Evolutionary conservation across 139 green algal genomes (phyloP), one percentile per base, ranked within the genome.

Genomic region (Yamagishiella unicocca): DNA sequence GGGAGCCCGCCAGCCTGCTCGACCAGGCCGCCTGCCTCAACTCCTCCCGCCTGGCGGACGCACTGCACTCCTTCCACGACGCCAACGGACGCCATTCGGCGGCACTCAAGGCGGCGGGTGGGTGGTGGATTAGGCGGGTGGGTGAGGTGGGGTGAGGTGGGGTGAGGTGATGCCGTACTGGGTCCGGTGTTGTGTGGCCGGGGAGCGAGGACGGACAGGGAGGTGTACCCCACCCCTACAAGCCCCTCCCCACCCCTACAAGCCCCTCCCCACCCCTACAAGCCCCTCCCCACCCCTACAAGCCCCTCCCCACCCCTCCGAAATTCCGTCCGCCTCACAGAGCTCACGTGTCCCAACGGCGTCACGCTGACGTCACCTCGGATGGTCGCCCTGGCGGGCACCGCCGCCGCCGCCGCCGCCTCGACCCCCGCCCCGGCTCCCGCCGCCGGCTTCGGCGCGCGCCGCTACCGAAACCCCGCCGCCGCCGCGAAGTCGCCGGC

Each of bases 1-100:
- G 66, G 54, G 58, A 37, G 40, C 61, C 40, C 27, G 79, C 45
- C 10, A 62, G 24, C 17, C 42, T 75, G 61, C 43, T 85, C 29
- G 79, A 75, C 38, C 61, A 37, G 61, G 58, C 79, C 0, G 38
- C 27, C 40, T 85, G 79, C 29, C 79, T 45, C 12, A 72, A 72
- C 38, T 58, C 79, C 40, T 75, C 79, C 14, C 40, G 8, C 0
- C 79, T 85, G 29, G 19, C 46, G 14, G 61, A 85, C 31, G 79
- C 79, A n/a, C 12, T 64, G 22, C 79, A 85, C n/a, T n/a, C 42
- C 9, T 85, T 76, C 43, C 79, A 85, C 9, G 79, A 75, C 40
- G 79, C 79, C 40, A 85, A 85, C 22, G 79, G 61, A 0, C 79
- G 79, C 1, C 79, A 76, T 40, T 58, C 79, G 27, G 55, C 29